phyloP scores from a whole-genome alignment of 129 eudicot genomes.

The Tagetes patula region DNA sequence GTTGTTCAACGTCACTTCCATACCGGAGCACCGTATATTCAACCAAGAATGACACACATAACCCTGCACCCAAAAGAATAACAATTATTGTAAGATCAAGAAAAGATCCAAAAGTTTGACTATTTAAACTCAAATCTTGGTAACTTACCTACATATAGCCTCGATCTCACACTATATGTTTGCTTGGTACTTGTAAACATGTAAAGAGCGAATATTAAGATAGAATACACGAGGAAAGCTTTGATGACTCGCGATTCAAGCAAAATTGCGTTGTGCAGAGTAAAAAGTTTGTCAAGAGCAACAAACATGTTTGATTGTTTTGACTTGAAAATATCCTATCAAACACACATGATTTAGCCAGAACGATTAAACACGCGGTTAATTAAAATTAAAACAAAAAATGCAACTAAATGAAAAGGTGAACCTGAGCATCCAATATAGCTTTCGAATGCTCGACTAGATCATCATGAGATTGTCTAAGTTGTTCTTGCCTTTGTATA shows the following conservation, averaged over 20 bases:
- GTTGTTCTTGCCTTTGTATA: constrained; percentile 23
- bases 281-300: constrained; percentile 71
- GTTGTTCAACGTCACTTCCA: constrained; percentile 45
- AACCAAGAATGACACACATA: constrained; percentile 21
- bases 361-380: neutral
- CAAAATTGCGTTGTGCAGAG: constrained; percentile 61
- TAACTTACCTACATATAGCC: constrained; percentile 20
- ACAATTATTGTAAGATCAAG: neutral
- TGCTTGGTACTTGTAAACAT: constrained; percentile 82
- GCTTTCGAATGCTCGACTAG: constrained; percentile 63
- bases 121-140: neutral
- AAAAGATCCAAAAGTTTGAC: neutral
- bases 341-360: neutral
- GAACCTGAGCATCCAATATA: constrained; percentile 82
- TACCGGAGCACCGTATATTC: constrained; percentile 55
- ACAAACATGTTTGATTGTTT: constrained; percentile 74
- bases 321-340: constrained; percentile 71
- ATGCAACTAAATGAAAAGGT: neutral
- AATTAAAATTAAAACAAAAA: neutral
- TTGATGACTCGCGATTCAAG: constrained; percentile 58
- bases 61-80: neutral
- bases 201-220: constrained; percentile 53
- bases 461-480: constrained; percentile 60
- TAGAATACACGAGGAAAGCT: constrained; percentile 55
- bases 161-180: constrained; percentile 61